These are phyloP conservation scores for Salix viminalis DNA, from an alignment of 345 rosid genomes.

Conservation along the genomic window DNA sequence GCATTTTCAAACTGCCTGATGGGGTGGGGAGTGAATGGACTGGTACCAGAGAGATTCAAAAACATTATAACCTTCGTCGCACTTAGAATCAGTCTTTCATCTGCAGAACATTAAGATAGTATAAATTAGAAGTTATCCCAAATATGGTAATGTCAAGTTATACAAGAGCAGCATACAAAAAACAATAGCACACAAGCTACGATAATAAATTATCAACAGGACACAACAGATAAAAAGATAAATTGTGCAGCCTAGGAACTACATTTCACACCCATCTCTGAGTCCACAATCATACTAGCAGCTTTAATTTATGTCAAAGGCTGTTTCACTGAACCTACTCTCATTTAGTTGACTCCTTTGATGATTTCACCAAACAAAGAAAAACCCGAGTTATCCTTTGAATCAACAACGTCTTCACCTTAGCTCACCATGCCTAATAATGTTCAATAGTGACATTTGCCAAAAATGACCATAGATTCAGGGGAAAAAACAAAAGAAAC, in stretches of 20 bases:
- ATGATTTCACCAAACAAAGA: too few species aligned
- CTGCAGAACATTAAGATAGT: conserved; percentile 27
- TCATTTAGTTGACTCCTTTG: too few species aligned
- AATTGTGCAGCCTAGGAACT: neutral
- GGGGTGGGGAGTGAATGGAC: neutral
- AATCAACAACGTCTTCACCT: too few species aligned
- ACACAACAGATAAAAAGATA: neutral
- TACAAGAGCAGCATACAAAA: neutral
- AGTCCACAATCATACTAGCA: too few species aligned
- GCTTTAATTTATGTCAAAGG: too few species aligned
- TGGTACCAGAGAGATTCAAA: neutral
- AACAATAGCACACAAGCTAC: neutral
- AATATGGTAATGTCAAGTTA: conserved; percentile 1
- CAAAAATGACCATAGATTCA: too few species aligned
- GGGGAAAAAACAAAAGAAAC: too few species aligned
- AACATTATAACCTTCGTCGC: conserved; percentile 1
- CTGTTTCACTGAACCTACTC: too few species aligned
- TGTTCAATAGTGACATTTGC: too few species aligned
- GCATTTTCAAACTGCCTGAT: neutral
- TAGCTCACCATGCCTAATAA: too few species aligned
- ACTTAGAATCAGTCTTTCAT: neutral
- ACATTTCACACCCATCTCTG: too few species aligned
- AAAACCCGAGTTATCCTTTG: too few species aligned
- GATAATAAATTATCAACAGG: neutral
- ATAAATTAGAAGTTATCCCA: conserved; percentile 7